Evolutionary conservation across 441 rosid genomes (phyloP), one percentile per base, ranked within the genome.

Genomic region (Omphalea diandra): DNA sequence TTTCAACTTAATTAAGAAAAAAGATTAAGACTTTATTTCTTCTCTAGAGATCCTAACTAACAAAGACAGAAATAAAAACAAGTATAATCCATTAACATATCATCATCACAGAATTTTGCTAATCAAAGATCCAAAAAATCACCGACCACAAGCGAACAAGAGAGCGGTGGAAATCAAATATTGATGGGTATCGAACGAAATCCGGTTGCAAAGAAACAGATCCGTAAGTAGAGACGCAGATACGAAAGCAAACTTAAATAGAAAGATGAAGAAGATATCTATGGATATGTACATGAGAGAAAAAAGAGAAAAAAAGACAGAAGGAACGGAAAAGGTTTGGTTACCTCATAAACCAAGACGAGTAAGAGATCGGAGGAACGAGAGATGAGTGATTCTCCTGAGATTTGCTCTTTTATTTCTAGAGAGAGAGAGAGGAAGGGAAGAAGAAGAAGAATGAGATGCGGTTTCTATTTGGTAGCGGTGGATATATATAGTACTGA

Each of bases 341-440:
- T 6, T 77, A 90, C 97, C 97, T 90, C 97, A 90, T 90, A 90
- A 90, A 90, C 94, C 88, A 82, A 84, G 87, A 74, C 69, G 89
- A 80, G 77, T n/a, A 64, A n/a, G 53, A 69, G 68, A 83, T 81
- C 83, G 74, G 74, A 64, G 74, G 72, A 70, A 69, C 68, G 73
- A 65, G 43, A 65, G 43, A 58, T 81, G 61, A 77, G 82, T 68
- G 80, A 71, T 79, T 50, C n/a, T n/a, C n/a, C 63, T 52, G 72
- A 59, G 63, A 67, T 32, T 56, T 50, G 60, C 50, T 20, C 35
- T 9, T 24, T 14, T 32, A 29, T 17, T 60, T 31, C 12, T 7
- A 35, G 72, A 49, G 46, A 17, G 58, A 32, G 5, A 38, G 20
- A 20, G 50, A 43, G n/a, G n/a, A n/a, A n/a, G n/a, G n/a, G n/a